Conservation (phyloP, 306 rosid genomes). For the Neltuma alba region DNA sequence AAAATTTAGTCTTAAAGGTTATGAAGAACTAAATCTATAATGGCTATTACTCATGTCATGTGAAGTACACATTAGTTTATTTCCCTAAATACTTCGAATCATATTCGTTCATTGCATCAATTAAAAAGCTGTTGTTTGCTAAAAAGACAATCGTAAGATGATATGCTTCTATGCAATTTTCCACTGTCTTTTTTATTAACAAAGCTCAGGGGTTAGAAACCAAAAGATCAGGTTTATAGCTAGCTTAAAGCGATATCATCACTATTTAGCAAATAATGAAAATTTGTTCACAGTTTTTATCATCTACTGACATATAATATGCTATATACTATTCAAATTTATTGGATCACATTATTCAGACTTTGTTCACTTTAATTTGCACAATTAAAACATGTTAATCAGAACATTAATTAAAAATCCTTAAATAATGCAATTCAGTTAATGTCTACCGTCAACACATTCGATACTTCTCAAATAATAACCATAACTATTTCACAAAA, state of each 20-base stretch:
- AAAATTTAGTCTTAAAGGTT: constrained; percentile 7
- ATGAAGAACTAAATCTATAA: background rate
- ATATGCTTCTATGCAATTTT: background rate
- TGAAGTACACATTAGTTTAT: background rate
- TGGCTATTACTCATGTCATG: background rate
- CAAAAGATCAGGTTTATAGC: background rate
- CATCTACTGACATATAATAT: background rate
- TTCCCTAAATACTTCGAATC: background rate
- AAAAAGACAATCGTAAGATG: background rate
- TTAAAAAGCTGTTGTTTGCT: background rate
- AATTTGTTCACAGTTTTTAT: background rate
- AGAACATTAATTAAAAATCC: background rate
- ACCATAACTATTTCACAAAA: background rate
- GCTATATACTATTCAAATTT: constrained; percentile 3
- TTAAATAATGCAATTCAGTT: constrained; percentile 7
- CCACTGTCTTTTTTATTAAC: background rate
- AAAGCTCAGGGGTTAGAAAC: background rate
- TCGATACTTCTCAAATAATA: background rate
- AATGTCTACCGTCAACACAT: constrained; percentile 3
- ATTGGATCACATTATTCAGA: constrained; percentile 13
- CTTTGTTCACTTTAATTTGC: background rate
- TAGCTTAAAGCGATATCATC: background rate
- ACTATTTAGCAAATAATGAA: constrained; percentile 15
- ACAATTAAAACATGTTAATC: background rate
- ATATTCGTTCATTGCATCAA: background rate